A percentile compares a stretch with the other conserved stretches of the same genome.
phyloP scores from a whole-genome alignment of 805 yeast species.

The Saccharomycopsis synnaedendra region DNA sequence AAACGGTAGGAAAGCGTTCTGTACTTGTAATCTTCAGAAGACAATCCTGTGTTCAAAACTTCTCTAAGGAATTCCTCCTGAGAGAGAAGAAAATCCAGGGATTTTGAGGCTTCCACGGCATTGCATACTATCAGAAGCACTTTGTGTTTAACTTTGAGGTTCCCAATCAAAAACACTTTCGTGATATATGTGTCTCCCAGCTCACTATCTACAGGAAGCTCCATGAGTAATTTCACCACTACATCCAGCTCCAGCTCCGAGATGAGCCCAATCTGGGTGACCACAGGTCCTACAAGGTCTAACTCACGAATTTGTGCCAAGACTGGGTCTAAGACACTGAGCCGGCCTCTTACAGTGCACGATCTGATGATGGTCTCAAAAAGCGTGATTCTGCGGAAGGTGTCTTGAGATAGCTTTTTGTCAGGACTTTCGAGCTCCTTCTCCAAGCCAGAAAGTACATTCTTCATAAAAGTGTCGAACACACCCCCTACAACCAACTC shows the following conservation, averaged over 20 bases:
- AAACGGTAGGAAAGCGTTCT: neutral
- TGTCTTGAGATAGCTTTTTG: neutral
- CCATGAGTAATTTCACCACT: neutral
- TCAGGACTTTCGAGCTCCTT: neutral
- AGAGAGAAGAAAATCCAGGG: neutral
- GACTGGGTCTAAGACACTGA: neutral
- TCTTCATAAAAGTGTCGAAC: neutral
- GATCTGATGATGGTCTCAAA: neutral
- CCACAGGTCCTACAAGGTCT: neutral
- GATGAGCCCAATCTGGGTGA: neutral
- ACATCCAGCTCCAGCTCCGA: neutral
- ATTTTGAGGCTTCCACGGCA: neutral
- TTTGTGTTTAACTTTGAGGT: neutral
- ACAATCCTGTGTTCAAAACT: neutral
- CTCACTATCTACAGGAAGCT: neutral
- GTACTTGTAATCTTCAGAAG: neutral
- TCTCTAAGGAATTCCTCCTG: neutral
- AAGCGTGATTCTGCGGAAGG: neutral
- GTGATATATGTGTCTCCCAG: neutral
- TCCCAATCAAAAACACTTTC: neutral
- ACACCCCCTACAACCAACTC: neutral
- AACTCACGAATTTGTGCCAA: neutral
- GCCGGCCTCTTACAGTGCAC: neutral
- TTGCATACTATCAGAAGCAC: neutral
- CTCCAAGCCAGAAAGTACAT: neutral